Evolutionary conservation across 2,329 filamentous ascomycete genomes (phyloP).

Genomic region (Fusarium sp.): DNA sequence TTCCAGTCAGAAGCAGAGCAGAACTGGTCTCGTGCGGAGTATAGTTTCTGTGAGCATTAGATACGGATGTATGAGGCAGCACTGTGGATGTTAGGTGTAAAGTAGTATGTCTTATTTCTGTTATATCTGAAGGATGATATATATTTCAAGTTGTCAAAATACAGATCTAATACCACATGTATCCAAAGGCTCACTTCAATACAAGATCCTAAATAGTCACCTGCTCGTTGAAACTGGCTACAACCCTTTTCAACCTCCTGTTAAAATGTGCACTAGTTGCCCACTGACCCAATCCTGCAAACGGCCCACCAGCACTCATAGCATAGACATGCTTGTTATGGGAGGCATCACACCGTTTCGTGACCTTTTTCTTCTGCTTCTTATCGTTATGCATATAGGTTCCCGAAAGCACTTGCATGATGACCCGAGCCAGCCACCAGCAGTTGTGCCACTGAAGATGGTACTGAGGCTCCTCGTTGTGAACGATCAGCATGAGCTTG

Average conservation of each 20-base stretch:
- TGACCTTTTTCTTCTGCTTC: not conserved
- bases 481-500: not conserved
- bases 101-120: no score
- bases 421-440: not conserved
- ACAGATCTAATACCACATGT: no score
- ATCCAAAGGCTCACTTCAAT: no score
- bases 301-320: not conserved
- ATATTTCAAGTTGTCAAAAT: no score
- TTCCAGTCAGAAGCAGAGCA: not conserved
- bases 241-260: not conserved
- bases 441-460: not conserved
- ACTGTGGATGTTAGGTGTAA: no score
- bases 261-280: not conserved
- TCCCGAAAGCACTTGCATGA: not conserved
- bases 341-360: not conserved
- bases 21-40: not conserved
- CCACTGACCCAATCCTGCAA: not conserved
- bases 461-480: slow-evolving; percentile 2
- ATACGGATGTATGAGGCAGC: no score
- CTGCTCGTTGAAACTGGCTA: not conserved
- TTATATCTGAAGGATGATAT: no score
- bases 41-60: slow-evolving; percentile 38
- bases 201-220: not conserved
- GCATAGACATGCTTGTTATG: not conserved
- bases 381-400: not conserved